Evolutionary conservation across 1,284 basidiomycete species (phyloP).

Genomic region (Microbotryum scabiosae): DNA sequence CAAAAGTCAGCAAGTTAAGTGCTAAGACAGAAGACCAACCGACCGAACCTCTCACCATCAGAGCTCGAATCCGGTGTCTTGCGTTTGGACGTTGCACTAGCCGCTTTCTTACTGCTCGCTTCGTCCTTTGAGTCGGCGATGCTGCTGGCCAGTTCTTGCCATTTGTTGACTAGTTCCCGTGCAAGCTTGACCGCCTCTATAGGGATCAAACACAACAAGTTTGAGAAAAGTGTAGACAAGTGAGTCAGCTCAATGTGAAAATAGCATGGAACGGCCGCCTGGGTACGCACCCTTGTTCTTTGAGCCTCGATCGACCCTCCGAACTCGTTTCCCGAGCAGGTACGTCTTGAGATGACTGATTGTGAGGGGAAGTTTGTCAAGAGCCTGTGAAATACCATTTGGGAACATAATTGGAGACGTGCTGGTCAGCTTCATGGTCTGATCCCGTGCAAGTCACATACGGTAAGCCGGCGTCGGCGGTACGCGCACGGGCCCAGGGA

Average conservation of each 20-base stretch:
- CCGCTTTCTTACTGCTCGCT: too few relatives aligned
- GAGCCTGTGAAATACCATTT: slow-evolving; percentile 3
- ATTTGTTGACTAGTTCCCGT: slow-evolving; percentile 5
- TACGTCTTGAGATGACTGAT: slow-evolving; percentile 10
- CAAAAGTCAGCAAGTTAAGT: too few relatives aligned
- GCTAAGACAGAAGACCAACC: too few relatives aligned
- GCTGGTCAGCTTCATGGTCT: neutral
- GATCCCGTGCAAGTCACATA: neutral
- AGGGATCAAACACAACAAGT: too few relatives aligned
- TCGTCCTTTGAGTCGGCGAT: too few relatives aligned
- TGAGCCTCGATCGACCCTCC: neutral
- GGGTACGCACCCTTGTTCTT: slow-evolving; percentile 2
- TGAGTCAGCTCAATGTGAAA: neutral
- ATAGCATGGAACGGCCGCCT: neutral
- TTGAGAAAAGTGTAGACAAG: neutral
- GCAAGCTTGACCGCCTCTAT: slow-evolving; percentile 9
- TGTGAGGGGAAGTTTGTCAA: slow-evolving; percentile 15
- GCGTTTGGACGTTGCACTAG: too few relatives aligned
- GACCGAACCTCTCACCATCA: too few relatives aligned
- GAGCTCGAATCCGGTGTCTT: too few relatives aligned
- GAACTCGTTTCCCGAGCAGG: slow-evolving; percentile 5
- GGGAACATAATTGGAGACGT: neutral
- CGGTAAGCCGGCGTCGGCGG: neutral
- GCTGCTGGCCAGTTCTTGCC: slow-evolving; percentile 5
- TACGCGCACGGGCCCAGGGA: neutral